Evolutionary conservation across 2,329 filamentous ascomycete genomes (phyloP), one percentile per base, ranked within the genome.

Genomic region (Fusarium heterosporum): DNA sequence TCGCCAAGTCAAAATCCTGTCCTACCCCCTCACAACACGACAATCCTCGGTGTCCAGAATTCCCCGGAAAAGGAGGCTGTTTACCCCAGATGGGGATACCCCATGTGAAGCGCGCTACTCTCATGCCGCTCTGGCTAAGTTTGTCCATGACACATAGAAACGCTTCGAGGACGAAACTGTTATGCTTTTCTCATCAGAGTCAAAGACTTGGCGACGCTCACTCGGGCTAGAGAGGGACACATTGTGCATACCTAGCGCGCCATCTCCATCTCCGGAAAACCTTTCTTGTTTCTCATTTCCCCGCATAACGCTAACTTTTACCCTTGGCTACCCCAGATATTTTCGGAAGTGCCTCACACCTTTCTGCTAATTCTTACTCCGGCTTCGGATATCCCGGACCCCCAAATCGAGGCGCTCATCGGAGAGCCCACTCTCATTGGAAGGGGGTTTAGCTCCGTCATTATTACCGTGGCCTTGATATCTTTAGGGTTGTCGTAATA

Each of bases 201-300:
- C 30, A 22, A 40, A 51, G 32, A 28, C 53, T 38, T n/a, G 25
- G 29, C 39, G 17, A 22, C n/a, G 38, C 47, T 64, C 41, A 57
- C 49, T 30, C 17, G 34, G 55, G 50, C 51, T 64, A 69, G 65
- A 65, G 61, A 66, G 45, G 49, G 40, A 69, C 65, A 68, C 63
- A 46, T 53, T 46, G 61, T 66, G 65, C 65, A 68, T 68, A 22
- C 30, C 42, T 68, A 68, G 64, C 50, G 64, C 50, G 50, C 12
- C 4, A 29, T 52, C 47, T 64, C 36, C 50, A 50, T 56, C 46
- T 65, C 54, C 26, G 34, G 28, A 3, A 22, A n/a, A 17, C 32
- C 30, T 49, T 47, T 34, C 50, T 48, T 36, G 10, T 22, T 55
- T 55, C 42, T 40, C 25, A 22, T 22, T 48, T 55, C 60, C 63